Evolutionary conservation across 176 grass and related monocot species (phyloP).

Genomic region (Typha latifolia): DNA sequence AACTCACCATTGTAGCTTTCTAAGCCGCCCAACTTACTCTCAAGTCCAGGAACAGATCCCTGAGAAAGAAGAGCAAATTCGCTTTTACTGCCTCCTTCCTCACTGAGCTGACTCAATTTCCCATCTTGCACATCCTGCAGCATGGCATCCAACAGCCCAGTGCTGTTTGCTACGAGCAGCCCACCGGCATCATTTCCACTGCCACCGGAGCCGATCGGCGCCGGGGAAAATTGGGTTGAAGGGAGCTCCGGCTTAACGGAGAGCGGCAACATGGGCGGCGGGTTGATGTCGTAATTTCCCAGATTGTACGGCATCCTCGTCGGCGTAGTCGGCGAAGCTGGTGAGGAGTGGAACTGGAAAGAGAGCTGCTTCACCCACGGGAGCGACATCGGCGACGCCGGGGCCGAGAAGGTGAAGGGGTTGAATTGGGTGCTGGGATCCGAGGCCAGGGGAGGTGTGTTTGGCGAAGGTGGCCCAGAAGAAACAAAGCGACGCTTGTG

Average conservation of each 20-base stretch:
- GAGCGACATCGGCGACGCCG: conserved; percentile 6
- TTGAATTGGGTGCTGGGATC: conserved; percentile 7
- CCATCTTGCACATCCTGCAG: conserved; percentile 39
- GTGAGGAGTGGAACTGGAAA: not conserved
- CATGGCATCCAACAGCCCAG: conserved; percentile 34
- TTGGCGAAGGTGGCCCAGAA: conserved; percentile 5
- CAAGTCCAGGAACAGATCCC: too few relatives aligned
- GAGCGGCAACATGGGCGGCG: conserved; percentile 15
- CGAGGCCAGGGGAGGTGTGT: not conserved
- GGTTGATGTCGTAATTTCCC: conserved; percentile 16
- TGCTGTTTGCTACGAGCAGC: conserved; percentile 2
- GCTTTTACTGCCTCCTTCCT: conserved; percentile 3
- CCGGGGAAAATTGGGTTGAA: conserved; percentile 51
- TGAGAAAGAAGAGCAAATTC: not conserved
- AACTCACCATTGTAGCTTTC: not conserved
- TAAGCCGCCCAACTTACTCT: not conserved
- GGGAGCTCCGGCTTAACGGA: conserved; percentile 42
- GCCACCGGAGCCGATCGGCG: not conserved
- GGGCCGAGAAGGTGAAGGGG: conserved; percentile 19
- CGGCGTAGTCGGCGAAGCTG: conserved; percentile 8
- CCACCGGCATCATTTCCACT: not conserved
- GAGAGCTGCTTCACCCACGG: conserved; percentile 21
- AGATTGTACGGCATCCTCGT: conserved; percentile 19
- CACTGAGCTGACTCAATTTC: conserved; percentile 10
- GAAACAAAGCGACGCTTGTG: conserved; percentile 14